Conservation (phyloP, 331 rosid species). For the Spiraea crenata region DNA sequence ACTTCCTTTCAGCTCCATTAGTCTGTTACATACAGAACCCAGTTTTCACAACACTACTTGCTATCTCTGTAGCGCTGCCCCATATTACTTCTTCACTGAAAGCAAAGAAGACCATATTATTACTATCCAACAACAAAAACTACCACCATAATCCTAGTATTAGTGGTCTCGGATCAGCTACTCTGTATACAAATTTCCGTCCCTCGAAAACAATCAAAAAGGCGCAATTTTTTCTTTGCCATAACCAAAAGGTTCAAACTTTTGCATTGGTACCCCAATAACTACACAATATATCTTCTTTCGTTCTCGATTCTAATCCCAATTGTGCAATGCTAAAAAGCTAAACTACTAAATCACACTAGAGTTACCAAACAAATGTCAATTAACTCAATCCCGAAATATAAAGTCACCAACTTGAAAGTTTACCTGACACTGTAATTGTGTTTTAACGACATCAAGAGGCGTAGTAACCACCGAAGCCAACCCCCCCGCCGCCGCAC, state of each 20-base stretch:
- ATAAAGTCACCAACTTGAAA: too few relatives aligned
- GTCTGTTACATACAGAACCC: too few relatives aligned
- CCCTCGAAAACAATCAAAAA: too few relatives aligned
- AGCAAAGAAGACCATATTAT: not conserved
- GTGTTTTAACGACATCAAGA: slow-evolving; percentile 94
- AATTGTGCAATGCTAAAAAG: not conserved
- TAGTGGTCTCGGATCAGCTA: not conserved
- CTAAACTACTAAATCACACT: slow-evolving; percentile 3
- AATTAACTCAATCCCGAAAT: not conserved
- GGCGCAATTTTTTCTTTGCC: too few relatives aligned
- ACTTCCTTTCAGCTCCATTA: not conserved
- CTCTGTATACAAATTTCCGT: too few relatives aligned
- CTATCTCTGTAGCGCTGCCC: not conserved
- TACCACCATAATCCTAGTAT: not conserved
- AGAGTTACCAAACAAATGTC: not conserved
- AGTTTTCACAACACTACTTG: too few relatives aligned
- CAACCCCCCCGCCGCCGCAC: slow-evolving; percentile 88
- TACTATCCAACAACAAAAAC: not conserved
- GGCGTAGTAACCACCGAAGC: slow-evolving; percentile 86
- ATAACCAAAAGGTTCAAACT: too few relatives aligned
- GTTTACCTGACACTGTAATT: slow-evolving; percentile 90
- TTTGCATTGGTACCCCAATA: too few relatives aligned
- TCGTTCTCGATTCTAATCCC: not conserved
- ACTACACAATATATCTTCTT: not conserved
- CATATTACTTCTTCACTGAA: not conserved